A percentile compares a stretch with the other conserved stretches of the same genome.
These are phyloP conservation scores for Fusarium longipes DNA, from an alignment of 2,329 filamentous ascomycete genomes.

Conservation along the genomic window DNA sequence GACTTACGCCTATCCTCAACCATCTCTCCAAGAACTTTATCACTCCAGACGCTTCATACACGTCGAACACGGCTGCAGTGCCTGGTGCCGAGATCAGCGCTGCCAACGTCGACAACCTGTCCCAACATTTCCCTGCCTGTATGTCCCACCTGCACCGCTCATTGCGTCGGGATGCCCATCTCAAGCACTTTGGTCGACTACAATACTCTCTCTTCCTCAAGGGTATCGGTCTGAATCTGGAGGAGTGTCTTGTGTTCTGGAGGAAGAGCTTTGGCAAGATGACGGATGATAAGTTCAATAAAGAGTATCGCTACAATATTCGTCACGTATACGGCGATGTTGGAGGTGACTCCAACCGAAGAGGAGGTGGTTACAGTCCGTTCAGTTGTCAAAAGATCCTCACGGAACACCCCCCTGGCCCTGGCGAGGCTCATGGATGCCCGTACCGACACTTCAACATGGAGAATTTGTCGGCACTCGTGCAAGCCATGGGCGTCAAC, in stretches of 20 bases:
- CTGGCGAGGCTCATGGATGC: slow-evolving; percentile 93
- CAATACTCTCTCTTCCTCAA: slow-evolving; percentile 98
- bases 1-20: slow-evolving; percentile 74
- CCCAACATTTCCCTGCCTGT: slow-evolving; percentile 87
- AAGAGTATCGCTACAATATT: slow-evolving; percentile 97
- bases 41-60: slow-evolving; percentile 87
- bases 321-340: slow-evolving; percentile 96
- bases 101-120: slow-evolving; percentile 80
- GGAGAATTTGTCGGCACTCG: slow-evolving; percentile 83
- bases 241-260: slow-evolving; percentile 94
- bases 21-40: slow-evolving; percentile 96
- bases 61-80: slow-evolving; percentile 69
- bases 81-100: slow-evolving; percentile 81
- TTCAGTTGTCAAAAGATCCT: slow-evolving; percentile 96
- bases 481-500: slow-evolving; percentile 81
- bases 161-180: slow-evolving; percentile 85
- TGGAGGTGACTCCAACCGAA: slow-evolving; percentile 88
- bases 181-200: slow-evolving; percentile 92
- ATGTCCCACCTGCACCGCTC: slow-evolving; percentile 92
- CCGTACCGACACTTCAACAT: slow-evolving; percentile 92
- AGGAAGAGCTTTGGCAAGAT: slow-evolving; percentile 84
- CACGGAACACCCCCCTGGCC: slow-evolving; percentile 85
- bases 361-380: slow-evolving; percentile 87
- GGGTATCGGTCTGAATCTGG: slow-evolving; percentile 90
- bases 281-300: slow-evolving; percentile 95